phyloP scores from a whole-genome alignment of 2,329 filamentous ascomycete species.

The Cercospora zeae-maydis region DNA sequence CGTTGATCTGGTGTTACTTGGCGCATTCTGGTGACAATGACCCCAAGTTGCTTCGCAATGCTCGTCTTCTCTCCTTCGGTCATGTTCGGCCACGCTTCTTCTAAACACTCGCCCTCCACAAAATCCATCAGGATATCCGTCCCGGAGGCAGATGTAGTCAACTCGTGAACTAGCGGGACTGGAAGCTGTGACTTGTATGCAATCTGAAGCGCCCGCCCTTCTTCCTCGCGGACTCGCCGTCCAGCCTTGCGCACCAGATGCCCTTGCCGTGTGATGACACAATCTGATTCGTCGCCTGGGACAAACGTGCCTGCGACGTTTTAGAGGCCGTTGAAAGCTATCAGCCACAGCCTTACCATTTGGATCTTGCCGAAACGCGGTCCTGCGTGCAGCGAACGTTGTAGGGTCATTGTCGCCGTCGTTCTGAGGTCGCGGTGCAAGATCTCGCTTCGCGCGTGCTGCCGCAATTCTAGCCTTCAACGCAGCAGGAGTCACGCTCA shows the following conservation, averaged over 20 bases:
- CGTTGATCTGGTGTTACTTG: not conserved
- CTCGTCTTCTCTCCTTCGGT: constrained; percentile 4
- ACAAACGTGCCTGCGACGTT: not conserved
- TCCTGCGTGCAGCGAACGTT: not conserved
- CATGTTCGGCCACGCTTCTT: constrained; percentile 16
- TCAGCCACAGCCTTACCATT: not conserved
- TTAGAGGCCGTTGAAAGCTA: not conserved
- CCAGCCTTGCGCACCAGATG: not conserved
- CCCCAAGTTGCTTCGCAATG: constrained; percentile 12
- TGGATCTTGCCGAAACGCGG: not conserved
- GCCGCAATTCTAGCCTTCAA: no score
- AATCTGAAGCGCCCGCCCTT: constrained; percentile 1
- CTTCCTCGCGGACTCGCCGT: constrained; percentile 3
- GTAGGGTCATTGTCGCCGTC: not conserved
- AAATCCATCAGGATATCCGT: constrained; percentile 5
- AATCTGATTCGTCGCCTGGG: not conserved
- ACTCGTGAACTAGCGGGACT: not conserved
- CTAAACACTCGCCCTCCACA: constrained; percentile 15
- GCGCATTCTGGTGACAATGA: constrained; percentile 15
- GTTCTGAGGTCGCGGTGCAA: no score
- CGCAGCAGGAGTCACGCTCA: no score
- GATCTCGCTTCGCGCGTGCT: no score
- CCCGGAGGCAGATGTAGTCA: not conserved
- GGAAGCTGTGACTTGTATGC: not conserved
- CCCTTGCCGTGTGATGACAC: not conserved